Percentiles rank a stretch among this genome's conserved stretches.
Conservation (phyloP, 2,329 filamentous ascomycete species). For the Fusarium keratoplasticum region DNA sequence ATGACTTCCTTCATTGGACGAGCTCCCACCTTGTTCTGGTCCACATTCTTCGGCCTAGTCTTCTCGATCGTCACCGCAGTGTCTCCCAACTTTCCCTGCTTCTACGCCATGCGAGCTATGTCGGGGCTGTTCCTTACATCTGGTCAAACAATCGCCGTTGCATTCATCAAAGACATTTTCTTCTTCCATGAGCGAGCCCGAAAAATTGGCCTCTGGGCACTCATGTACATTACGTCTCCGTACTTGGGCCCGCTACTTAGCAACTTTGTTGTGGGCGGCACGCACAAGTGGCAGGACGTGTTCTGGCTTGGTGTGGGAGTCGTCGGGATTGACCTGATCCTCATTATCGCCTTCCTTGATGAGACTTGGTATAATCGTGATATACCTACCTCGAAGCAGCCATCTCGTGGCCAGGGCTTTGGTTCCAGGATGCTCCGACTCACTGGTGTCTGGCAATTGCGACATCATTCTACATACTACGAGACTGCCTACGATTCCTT, state of each 20-base stretch:
- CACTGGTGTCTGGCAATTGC: constrained; percentile 26
- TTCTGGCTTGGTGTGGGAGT: constrained; percentile 62
- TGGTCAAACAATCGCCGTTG: constrained; percentile 58
- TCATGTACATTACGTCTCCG: constrained; percentile 55
- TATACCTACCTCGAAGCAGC: constrained; percentile 51
- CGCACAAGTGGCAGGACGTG: constrained; percentile 57
- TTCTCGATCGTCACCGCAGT: constrained; percentile 24
- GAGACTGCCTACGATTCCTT: constrained; percentile 9
- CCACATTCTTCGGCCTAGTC: constrained; percentile 26
- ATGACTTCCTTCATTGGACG: constrained; percentile 34
- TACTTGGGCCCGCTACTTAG: constrained; percentile 59
- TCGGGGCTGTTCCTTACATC: constrained; percentile 60
- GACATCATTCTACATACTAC: constrained; percentile 31
- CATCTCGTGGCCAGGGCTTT: constrained; percentile 45
- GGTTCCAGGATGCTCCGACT: constrained; percentile 40
- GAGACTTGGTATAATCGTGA: constrained; percentile 64
- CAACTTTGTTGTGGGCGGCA: constrained; percentile 60
- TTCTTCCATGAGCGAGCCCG: constrained; percentile 68
- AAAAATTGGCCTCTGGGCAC: constrained; percentile 62
- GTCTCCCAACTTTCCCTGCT: constrained; percentile 18
- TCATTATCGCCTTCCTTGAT: constrained; percentile 56
- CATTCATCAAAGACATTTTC: constrained; percentile 69
- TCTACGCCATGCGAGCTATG: constrained; percentile 24
- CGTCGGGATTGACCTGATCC: constrained; percentile 51
- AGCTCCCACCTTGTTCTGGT: constrained; percentile 35